A percentile compares a stretch with the other conserved stretches of the same genome.
These are phyloP conservation scores for Punctularia strigosozonata DNA, from an alignment of 768 basidiomycete genomes.

Conservation along the genomic window DNA sequence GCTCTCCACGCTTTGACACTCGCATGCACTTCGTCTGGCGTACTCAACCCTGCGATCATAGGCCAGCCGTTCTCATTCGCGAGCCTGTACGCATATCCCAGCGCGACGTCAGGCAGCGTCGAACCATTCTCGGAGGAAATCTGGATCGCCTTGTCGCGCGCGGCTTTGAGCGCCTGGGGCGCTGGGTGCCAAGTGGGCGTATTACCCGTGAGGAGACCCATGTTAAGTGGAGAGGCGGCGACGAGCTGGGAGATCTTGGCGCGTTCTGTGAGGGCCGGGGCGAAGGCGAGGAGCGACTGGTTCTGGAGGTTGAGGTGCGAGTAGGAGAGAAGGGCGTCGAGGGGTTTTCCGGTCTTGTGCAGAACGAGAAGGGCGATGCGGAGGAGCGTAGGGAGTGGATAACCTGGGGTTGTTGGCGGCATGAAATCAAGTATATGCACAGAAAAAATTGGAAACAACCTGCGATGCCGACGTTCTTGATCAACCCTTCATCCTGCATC, in stretches of 20 bases:
- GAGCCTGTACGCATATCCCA: conserved; percentile 55
- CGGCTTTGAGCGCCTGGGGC: conserved; percentile 28
- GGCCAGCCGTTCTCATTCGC: conserved; percentile 38
- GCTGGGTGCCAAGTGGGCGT: conserved; percentile 75
- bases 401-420: conserved; percentile 33
- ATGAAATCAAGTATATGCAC: conserved; percentile 3
- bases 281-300: conserved; percentile 42
- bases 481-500: conserved; percentile 60
- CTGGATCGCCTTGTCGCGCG: conserved; percentile 15
- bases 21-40: conserved; percentile 63
- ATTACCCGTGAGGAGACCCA: conserved; percentile 58
- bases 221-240: conserved; percentile 74
- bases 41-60: conserved; percentile 63
- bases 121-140: no score
- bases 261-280: conserved; percentile 41
- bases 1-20: conserved; percentile 58
- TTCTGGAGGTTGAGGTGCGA: conserved; percentile 75
- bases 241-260: conserved; percentile 60
- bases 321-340: conserved; percentile 75
- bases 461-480: conserved; percentile 69
- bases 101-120: conserved; percentile 54
- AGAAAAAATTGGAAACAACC: no score
- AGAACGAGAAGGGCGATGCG: conserved; percentile 68
- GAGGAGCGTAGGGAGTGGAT: conserved; percentile 72
- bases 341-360: conserved; percentile 50